phyloP scores from a whole-genome alignment of 1,284 basidiomycete species.

The Sutorius eximius region DNA sequence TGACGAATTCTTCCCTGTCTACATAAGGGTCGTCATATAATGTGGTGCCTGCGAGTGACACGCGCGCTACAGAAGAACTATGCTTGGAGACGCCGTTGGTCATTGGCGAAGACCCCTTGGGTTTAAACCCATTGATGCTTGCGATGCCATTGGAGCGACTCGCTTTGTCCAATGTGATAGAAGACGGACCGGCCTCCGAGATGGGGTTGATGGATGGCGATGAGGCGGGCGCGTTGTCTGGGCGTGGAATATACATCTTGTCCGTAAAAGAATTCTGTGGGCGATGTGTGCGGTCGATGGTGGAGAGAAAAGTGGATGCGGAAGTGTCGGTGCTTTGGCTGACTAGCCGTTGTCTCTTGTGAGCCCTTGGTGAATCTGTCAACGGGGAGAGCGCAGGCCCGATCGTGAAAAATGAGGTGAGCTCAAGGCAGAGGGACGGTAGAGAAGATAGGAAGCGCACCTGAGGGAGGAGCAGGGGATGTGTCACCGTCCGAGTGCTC shows the following conservation, averaged over 20 bases:
- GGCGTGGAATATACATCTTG: conserved; percentile 59
- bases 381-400: conserved; percentile 12
- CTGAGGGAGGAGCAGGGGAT: conserved; percentile 25
- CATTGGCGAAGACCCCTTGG: conserved; percentile 32
- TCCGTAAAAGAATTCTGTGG: conserved; percentile 29
- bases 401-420: conserved; percentile 1
- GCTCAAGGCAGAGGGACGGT: not conserved
- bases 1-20: conserved; percentile 88
- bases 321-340: conserved; percentile 34
- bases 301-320: conserved; percentile 26
- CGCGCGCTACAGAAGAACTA: conserved; percentile 48
- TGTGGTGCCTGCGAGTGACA: conserved; percentile 66
- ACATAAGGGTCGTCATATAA: conserved; percentile 76
- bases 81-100: conserved; percentile 51
- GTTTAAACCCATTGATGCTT: conserved; percentile 45
- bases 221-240: conserved; percentile 51
- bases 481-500: conserved; percentile 51
- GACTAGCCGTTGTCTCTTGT: conserved; percentile 70
- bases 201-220: conserved; percentile 49
- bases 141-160: conserved; percentile 51
- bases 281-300: conserved; percentile 34
- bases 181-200: conserved; percentile 56
- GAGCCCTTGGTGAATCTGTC: conserved; percentile 53
- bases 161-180: conserved; percentile 44
- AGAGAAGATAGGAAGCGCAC: conserved; percentile 21